Conservation (phyloP, 495 filamentous ascomycete genomes). For the Penicillium odoratum region DNA sequence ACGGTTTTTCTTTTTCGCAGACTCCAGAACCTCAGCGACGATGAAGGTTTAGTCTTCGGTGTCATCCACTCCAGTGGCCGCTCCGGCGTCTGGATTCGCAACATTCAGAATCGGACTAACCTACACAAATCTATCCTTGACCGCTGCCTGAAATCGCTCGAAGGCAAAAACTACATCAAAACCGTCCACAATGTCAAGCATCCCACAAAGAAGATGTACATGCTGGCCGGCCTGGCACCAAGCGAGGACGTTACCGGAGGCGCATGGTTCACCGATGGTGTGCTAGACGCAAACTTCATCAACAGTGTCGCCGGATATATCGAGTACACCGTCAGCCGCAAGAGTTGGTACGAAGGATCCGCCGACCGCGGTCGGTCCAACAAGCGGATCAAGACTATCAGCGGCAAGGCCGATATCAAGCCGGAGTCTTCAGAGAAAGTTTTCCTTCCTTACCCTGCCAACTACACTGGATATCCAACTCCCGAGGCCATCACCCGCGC, state of each 20-base stretch:
- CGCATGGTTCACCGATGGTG: conserved; percentile 87
- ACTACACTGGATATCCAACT: conserved; percentile 74
- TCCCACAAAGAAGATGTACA: conserved; percentile 64
- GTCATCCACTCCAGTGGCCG: conserved; percentile 78
- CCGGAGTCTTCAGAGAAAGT: conserved; percentile 32
- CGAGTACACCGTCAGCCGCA: conserved; percentile 66
- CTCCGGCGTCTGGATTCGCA: conserved; percentile 86
- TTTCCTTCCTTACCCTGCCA: conserved; percentile 65
- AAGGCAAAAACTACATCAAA: conserved; percentile 85
- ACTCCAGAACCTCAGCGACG: conserved; percentile 62
- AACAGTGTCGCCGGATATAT: conserved; percentile 65
- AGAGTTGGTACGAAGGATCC: conserved; percentile 62
- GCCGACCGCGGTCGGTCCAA: conserved; percentile 28
- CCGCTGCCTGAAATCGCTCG: conserved; percentile 73
- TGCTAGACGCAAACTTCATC: conserved; percentile 85
- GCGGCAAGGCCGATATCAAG: conserved; percentile 35
- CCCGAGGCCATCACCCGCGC: conserved; percentile 67
- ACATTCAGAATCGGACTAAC: conserved; percentile 70
- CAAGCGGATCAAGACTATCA: conserved; percentile 48
- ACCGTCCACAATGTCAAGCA: conserved; percentile 61
- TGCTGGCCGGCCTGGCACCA: conserved; percentile 66
- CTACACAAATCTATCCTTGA: conserved; percentile 77
- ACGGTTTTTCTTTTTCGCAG: conserved; percentile 43
- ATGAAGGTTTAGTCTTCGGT: conserved; percentile 80
- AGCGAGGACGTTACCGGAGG: conserved; percentile 89